Base-by-base conservation (phyloP, 768 basidiomycete species). In the Obba rivulosa region DNA sequence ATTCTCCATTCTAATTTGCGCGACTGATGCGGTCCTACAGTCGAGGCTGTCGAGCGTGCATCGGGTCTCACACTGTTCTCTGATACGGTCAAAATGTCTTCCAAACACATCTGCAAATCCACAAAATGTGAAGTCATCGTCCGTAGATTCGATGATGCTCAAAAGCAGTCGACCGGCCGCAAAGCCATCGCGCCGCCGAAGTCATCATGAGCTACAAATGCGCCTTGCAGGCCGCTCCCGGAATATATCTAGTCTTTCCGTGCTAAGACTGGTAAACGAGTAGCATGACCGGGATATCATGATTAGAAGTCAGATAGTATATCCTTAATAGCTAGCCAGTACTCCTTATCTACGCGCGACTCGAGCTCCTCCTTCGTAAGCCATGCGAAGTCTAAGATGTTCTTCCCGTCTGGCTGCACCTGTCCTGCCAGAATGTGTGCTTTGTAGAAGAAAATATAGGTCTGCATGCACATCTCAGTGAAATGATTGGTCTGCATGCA, bases 351-450 rank as follows among this genome's bases (percentile, higher is more conserved):
- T n/a, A 92, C 81, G 45, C 75, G 76, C 11, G 75, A 68, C 62
- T 83, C 71, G 39, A 97, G 83, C 72, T 99, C 95, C 62, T 91
- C 77, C 67, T 92, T 92, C 43, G 92, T 95, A 51, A 97, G 72
- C 94, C 94, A 98, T 7, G 91, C 93, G 69, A 89, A 94, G 58
- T 89, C 88, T 43, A 72, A 69, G 51, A 87, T 70, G 18, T 67
- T 63, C 53, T 74, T 66, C n/a, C 71, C 62, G 25, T 78, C 64
- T 16, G 85, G 81, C 17, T 70, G 72, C 25, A 84, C 85, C 64
- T 93, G 88, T 16, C 95, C 95, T 2, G 90, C 83, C 60, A 97
- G 76, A 45, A 97, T 89, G 61, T 96, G 93, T 17, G 81, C 90
- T 64, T 96, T 96, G 73, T 88, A 88, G 73, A 96, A 90, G 71